A percentile compares a stretch with the other conserved stretches of the same genome.
Evolutionary conservation across 148 eudicot species (phyloP).

Genomic region (Rheum nobile): DNA sequence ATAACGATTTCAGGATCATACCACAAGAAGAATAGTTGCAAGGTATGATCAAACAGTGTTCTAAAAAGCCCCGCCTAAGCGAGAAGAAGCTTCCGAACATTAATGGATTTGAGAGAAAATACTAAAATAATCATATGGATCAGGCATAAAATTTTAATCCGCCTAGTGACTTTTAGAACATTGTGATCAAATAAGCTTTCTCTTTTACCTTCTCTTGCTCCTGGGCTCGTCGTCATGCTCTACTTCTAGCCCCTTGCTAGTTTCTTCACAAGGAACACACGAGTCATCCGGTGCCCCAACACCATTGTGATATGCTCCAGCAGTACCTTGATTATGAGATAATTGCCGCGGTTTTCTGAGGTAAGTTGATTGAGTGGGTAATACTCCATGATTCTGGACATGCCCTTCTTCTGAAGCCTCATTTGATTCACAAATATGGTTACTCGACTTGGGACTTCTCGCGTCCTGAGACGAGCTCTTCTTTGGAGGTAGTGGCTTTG

Average conservation of each 20-base stretch:
- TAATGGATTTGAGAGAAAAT: too few relatives aligned
- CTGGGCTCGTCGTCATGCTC: constrained; percentile 35
- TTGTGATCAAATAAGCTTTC: constrained; percentile 60
- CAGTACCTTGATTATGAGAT: constrained; percentile 19
- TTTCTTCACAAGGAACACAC: constrained; percentile 31
- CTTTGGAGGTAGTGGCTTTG: constrained; percentile 50
- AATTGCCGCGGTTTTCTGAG: constrained; percentile 3
- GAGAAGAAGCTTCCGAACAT: too few relatives aligned
- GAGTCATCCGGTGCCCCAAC: too few relatives aligned
- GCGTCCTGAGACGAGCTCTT: constrained; percentile 17
- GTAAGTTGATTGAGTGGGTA: constrained; percentile 5
- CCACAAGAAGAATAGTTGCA: background rate
- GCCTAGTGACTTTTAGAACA: too few relatives aligned
- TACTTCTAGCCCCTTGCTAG: constrained; percentile 24
- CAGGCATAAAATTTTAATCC: too few relatives aligned
- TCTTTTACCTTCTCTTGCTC: constrained; percentile 75
- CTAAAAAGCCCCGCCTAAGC: too few relatives aligned
- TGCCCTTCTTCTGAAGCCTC: constrained; percentile 25
- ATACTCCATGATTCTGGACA: constrained; percentile 19
- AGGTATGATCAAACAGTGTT: constrained; percentile 4
- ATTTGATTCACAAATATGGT: constrained; percentile 14
- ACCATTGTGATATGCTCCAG: too few relatives aligned
- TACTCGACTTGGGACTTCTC: constrained; percentile 12
- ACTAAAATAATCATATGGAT: too few relatives aligned
- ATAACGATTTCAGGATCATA: background rate